A percentile compares a stretch with the other conserved stretches of the same genome.
phyloP scores from a whole-genome alignment of 2,329 filamentous ascomycete genomes.

The Aspergillus pseudonomiae region DNA sequence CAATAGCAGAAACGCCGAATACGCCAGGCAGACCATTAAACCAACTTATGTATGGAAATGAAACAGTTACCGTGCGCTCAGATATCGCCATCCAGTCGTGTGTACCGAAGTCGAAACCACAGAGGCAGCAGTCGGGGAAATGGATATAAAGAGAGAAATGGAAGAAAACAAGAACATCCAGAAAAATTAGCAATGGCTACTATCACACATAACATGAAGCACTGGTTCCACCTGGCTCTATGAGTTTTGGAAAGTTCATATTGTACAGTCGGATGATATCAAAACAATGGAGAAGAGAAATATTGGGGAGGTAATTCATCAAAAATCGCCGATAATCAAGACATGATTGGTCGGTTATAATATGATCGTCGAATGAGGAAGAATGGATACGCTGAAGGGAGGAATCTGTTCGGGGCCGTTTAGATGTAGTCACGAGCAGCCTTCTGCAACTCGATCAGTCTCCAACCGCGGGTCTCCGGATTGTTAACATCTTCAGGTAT shows the following conservation, averaged over 20 bases:
- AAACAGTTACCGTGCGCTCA: neutral
- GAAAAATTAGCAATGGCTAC: slow-evolving; percentile 26
- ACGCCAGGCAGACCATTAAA: slow-evolving; percentile 10
- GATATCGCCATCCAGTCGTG: neutral
- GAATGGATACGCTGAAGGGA: neutral
- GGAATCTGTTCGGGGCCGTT: slow-evolving; percentile 27
- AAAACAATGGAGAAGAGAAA: slow-evolving; percentile 30
- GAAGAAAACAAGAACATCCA: slow-evolving; percentile 18
- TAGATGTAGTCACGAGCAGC: slow-evolving; percentile 87
- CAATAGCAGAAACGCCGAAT: slow-evolving; percentile 26
- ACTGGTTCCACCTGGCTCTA: slow-evolving; percentile 41
- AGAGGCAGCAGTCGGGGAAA: neutral
- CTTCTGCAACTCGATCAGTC: slow-evolving; percentile 98
- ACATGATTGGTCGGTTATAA: slow-evolving; percentile 7
- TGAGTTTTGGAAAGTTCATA: slow-evolving; percentile 37
- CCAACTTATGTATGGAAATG: slow-evolving; percentile 1
- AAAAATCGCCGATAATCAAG: slow-evolving; percentile 23
- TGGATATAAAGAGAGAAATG: slow-evolving; percentile 18
- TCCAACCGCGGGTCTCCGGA: slow-evolving; percentile 94
- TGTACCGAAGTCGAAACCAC: slow-evolving; percentile 7
- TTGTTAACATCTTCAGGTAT: slow-evolving; percentile 96
- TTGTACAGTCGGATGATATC: slow-evolving; percentile 42
- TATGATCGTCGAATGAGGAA: slow-evolving; percentile 14
- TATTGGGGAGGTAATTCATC: slow-evolving; percentile 25
- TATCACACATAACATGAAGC: slow-evolving; percentile 33